Base-by-base conservation (phyloP, 805 yeast genomes). In the Blastobotrys robertii region DNA sequence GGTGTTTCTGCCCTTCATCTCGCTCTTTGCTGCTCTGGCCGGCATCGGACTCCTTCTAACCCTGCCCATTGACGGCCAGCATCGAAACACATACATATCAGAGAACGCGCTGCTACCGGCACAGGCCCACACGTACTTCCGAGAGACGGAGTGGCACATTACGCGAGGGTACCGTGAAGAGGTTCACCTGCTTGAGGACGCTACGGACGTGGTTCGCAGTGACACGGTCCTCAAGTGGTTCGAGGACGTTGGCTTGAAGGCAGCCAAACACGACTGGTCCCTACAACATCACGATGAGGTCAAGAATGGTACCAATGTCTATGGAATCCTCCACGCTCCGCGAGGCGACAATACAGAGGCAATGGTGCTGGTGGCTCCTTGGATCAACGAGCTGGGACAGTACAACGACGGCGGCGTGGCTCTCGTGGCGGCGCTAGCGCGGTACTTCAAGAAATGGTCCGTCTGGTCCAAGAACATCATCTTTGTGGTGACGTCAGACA, bases 101-200 rank as follows among this genome's bases (percentile, higher is more conserved):
- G 99, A 92, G 58, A 92, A 92, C 63, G 99, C 99, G 29, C 68
- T 92, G 59, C 79, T 92, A 84, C 97, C 99, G 6, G 88, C 94
- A 0, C 97, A 92, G 60, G 97, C 92, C 2, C 80, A 81, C 52
- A 79, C 94, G 16, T 87, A 86, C 58, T 92, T 84, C 60, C 72
- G 97, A 43, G 97, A 90, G 56, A 77, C 86, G 34, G 97, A 92
- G 59, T 92, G 97, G 97, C 85, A 88, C 55, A 68, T 83, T 43
- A 75, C 86, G 29, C 69, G 97, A 45, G 98, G 96, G 0, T 86
- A 80, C 57, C 72, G 95, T 46, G 73, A 72, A 35, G 83, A 79
- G 62, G 53, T 76, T 58, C 63, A 69, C 49, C 49, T 46, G 30
- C 56, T 73, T 32, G 51, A 54, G 2, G 50, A 56, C 15, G 48